phyloP scores from a whole-genome alignment of 2,329 filamentous ascomycete genomes.

The Alternaria metachromatica region DNA sequence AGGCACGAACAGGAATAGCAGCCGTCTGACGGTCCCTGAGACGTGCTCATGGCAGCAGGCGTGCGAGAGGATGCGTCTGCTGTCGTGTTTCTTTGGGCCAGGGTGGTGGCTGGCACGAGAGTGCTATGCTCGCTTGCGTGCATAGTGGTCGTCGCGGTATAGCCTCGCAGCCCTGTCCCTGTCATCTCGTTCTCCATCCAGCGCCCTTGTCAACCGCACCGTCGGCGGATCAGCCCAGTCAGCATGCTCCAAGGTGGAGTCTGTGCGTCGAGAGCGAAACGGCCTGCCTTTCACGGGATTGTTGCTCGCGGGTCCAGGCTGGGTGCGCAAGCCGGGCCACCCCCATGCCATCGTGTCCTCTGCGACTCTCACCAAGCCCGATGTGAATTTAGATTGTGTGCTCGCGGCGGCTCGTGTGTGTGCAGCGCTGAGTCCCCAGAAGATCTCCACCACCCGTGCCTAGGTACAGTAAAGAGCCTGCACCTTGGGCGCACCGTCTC shows the following conservation, averaged over 20 bases:
- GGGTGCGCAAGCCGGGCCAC: constrained; percentile 35
- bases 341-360: constrained; percentile 33
- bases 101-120: constrained; percentile 33
- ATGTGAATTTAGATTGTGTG: constrained; percentile 48
- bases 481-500: constrained; percentile 26
- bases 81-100: constrained; percentile 30
- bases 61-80: constrained; percentile 23
- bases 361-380: constrained; percentile 40
- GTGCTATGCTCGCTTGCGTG: constrained; percentile 44
- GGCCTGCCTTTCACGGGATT: constrained; percentile 28
- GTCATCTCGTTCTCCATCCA: constrained; percentile 21
- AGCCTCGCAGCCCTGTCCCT: constrained; percentile 24
- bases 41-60: constrained; percentile 16
- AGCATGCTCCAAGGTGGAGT: constrained; percentile 34
- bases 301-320: constrained; percentile 35
- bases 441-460: constrained; percentile 45
- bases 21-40: constrained; percentile 17
- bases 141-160: constrained; percentile 26
- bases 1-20: constrained; percentile 27
- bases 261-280: constrained; percentile 38
- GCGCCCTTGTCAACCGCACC: constrained; percentile 35
- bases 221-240: constrained; percentile 44
- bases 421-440: constrained; percentile 36
- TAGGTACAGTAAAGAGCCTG: constrained; percentile 33
- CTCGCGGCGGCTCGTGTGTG: constrained; percentile 42